Conservation (phyloP, 2,329 filamentous ascomycete genomes). For the Clonostachys byssicola region DNA sequence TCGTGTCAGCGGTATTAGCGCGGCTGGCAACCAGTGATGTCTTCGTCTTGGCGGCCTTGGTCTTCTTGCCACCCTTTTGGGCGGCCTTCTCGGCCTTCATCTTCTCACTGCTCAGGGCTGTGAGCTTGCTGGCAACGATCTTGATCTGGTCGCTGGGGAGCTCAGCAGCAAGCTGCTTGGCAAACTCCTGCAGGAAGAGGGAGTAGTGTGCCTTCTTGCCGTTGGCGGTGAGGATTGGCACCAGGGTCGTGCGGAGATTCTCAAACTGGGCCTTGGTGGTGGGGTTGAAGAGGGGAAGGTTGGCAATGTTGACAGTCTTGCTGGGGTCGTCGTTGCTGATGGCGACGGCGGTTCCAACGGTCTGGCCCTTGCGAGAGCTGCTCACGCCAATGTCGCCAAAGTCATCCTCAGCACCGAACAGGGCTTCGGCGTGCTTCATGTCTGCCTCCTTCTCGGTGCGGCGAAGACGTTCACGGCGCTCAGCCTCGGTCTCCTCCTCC, state of each 20-base stretch:
- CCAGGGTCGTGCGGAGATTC: slow-evolving; percentile 71
- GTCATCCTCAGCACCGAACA: slow-evolving; percentile 26
- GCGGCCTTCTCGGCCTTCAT: slow-evolving; percentile 96
- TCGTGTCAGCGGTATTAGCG: slow-evolving; percentile 63
- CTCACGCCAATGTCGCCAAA: slow-evolving; percentile 72
- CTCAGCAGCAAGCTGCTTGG: slow-evolving; percentile 82
- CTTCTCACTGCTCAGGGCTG: slow-evolving; percentile 94
- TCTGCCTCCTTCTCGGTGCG: slow-evolving; percentile 83
- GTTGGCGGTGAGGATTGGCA: slow-evolving; percentile 71
- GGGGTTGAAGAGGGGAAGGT: slow-evolving; percentile 84
- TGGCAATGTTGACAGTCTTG: slow-evolving; percentile 75
- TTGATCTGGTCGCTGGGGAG: slow-evolving; percentile 92
- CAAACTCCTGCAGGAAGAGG: slow-evolving; percentile 86
- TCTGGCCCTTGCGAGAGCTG: slow-evolving; percentile 62
- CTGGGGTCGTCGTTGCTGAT: slow-evolving; percentile 69
- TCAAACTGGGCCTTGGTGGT: slow-evolving; percentile 83
- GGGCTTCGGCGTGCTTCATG: slow-evolving; percentile 82
- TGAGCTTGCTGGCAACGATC: slow-evolving; percentile 84
- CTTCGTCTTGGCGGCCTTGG: slow-evolving; percentile 95
- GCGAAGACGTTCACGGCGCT: slow-evolving; percentile 69
- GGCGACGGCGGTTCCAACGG: slow-evolving; percentile 61
- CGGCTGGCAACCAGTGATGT: slow-evolving; percentile 68
- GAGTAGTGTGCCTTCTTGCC: slow-evolving; percentile 86
- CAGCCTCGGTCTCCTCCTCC: slow-evolving; percentile 68
- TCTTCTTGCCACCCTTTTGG: slow-evolving; percentile 95